phyloP scores from a whole-genome alignment of 495 filamentous ascomycete species.

The Acidomyces sp. region DNA sequence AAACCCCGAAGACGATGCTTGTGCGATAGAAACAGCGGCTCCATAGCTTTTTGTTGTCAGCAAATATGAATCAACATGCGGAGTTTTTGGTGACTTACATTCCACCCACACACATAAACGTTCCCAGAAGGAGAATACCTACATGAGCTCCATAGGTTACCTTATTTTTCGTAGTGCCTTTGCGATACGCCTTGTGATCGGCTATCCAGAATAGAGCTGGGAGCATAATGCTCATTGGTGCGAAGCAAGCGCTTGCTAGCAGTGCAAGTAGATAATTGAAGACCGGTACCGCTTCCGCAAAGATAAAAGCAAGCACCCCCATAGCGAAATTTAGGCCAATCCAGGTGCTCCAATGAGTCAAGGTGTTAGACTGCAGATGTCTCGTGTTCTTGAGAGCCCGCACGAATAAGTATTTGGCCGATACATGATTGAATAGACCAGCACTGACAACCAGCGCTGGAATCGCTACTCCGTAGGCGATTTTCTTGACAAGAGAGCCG shows the following conservation, averaged over 20 bases:
- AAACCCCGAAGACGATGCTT: conserved; percentile 24
- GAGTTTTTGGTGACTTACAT: background rate
- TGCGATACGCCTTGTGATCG: conserved; percentile 20
- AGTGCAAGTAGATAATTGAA: conserved; percentile 17
- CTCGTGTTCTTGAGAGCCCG: conserved; percentile 27
- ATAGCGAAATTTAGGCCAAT: conserved; percentile 22
- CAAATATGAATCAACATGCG: background rate
- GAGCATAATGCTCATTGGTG: conserved; percentile 32
- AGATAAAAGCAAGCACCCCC: conserved; percentile 11
- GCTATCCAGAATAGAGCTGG: conserved; percentile 37
- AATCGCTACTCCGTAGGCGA: conserved; percentile 14
- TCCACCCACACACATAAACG: conserved; percentile 8
- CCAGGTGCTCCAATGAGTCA: conserved; percentile 29
- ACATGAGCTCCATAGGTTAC: background rate
- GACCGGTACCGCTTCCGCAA: conserved; percentile 25
- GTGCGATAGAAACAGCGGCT: conserved; percentile 25
- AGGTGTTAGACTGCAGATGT: conserved; percentile 26
- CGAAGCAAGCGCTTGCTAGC: conserved; percentile 16
- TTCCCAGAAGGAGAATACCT: conserved; percentile 1
- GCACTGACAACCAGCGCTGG: conserved; percentile 11
- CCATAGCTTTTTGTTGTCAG: conserved; percentile 19
- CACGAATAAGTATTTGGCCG: conserved; percentile 16
- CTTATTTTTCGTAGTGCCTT: conserved; percentile 21
- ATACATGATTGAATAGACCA: conserved; percentile 6
- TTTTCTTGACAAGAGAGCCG: conserved; percentile 15